Evolutionary conservation across 768 basidiomycete species (phyloP).

Genomic region (Tylopilus vinaceipallidus): DNA sequence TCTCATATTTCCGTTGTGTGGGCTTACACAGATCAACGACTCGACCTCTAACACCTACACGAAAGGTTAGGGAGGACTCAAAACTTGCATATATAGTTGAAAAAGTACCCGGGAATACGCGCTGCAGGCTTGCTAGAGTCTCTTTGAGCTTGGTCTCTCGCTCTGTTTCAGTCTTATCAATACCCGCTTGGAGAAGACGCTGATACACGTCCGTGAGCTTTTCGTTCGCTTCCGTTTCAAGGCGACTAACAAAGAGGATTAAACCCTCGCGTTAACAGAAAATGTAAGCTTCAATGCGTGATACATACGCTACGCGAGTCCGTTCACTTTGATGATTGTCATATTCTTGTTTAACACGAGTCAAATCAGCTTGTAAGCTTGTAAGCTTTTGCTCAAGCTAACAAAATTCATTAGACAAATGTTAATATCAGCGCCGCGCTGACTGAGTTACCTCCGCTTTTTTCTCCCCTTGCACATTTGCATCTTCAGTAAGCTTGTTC

Average conservation of each 20-base stretch:
- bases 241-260: conserved; percentile 52
- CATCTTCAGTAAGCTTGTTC: conserved; percentile 55
- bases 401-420: not conserved
- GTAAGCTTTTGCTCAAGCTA: conserved; percentile 61
- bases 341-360: conserved; percentile 67
- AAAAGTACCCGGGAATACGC: conserved; percentile 78
- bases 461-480: conserved; percentile 43
- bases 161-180: conserved; percentile 85
- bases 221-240: conserved; percentile 90
- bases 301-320: conserved; percentile 63
- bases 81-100: not conserved
- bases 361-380: conserved; percentile 58
- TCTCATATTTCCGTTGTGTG: conserved; percentile 87
- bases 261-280: not conserved
- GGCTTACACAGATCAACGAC: conserved; percentile 95
- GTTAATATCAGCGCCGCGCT: no score
- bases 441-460: conserved; percentile 51
- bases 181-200: conserved; percentile 86
- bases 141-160: conserved; percentile 83
- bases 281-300: not conserved
- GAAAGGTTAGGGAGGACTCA: not conserved
- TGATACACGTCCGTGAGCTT: conserved; percentile 80
- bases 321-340: conserved; percentile 86
- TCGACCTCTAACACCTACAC: conserved; percentile 82
- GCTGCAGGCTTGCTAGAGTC: conserved; percentile 76